Conservation (phyloP, 192 early-diverging fungal genomes). For the Gamsiella multidivaricata region DNA sequence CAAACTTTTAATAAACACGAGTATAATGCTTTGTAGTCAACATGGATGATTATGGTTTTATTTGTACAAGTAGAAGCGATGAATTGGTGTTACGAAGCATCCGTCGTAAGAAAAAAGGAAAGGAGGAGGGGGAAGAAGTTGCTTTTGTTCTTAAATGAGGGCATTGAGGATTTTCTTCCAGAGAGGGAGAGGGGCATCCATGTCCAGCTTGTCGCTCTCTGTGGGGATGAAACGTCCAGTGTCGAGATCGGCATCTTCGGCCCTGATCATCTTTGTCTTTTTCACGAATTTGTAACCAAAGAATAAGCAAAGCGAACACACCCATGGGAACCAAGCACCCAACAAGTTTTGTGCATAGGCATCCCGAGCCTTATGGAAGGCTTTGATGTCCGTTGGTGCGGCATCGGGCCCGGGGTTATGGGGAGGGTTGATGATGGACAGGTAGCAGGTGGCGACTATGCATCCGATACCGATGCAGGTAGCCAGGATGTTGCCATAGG, state of each 20-base stretch:
- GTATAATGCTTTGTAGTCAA: too few species aligned
- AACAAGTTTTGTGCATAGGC: constrained; percentile 11
- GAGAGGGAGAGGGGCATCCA: neutral
- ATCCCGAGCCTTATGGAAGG: neutral
- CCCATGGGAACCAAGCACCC: constrained; percentile 25
- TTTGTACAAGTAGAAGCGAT: too few species aligned
- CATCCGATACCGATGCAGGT: constrained; percentile 70
- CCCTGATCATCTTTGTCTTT: constrained; percentile 58
- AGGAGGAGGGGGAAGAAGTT: too few species aligned
- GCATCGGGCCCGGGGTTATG: constrained; percentile 44
- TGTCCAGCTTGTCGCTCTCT: constrained; percentile 11
- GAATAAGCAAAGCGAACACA: constrained; percentile 49
- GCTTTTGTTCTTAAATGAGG: neutral
- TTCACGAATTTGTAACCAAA: constrained; percentile 59
- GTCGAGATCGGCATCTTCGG: constrained; percentile 67
- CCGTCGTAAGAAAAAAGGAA: too few species aligned
- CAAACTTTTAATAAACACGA: too few species aligned
- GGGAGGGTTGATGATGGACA: constrained; percentile 63
- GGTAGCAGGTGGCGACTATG: constrained; percentile 61
- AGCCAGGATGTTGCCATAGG: constrained; percentile 65
- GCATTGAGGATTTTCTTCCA: neutral
- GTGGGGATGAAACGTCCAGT: constrained; percentile 28
- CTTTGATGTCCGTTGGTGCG: neutral
- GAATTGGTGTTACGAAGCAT: too few species aligned
- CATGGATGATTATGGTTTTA: too few species aligned